Evolutionary conservation across 2,329 filamentous ascomycete species (phyloP), one percentile per base, ranked within the genome.

Genomic region (Cordyceps cicadae): DNA sequence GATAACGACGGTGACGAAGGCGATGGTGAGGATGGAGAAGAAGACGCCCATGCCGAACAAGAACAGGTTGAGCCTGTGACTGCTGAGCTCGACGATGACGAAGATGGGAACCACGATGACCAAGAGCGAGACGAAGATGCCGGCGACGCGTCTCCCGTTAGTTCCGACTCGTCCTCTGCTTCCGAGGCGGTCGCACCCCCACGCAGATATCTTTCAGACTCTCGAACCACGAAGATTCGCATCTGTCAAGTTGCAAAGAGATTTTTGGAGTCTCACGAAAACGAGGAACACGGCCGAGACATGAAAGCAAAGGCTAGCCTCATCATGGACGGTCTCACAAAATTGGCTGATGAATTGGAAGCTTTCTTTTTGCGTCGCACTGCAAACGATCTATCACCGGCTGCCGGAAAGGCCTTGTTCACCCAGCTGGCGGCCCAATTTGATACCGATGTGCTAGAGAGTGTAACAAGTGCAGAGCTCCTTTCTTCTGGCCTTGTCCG

Each of bases 381-480:
- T 1, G 72, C 80, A 1, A 75, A 75, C 6, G 78, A 76, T 49
- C 67, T 78, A 12, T 71, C 75, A 5, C 70, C 75, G 1, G 74
- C 78, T 21, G 75, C 82, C 46, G 90, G 89, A 12, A 77, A 80
- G 37, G 76, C 80, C 2, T 77, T 96, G 0, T 97, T 97, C 74
- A 78, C 80, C 37, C 84, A 82, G 55, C 77, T 99, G 62, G 90
- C 92, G 0, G 82, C 83, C 3, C 92, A 94, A 69, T 99, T 99
- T 67, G 88, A 95, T 68, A 87, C 88, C 0, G 90, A 97, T 73
- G 88, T 94, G 1, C 75, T 96, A 59, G 89, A 96, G 69, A 96
- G 91, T 70, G 92, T 97, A 58, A 99, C 94, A 0, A 99, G 94
- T 73, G 92, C 93, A 53, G 94, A 99, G 71, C 78, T 99, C 37